A percentile compares a stretch with the other conserved stretches of the same genome.
Conservation (phyloP, 73 alveolate genomes). For the Tetrahymena borealis region DNA sequence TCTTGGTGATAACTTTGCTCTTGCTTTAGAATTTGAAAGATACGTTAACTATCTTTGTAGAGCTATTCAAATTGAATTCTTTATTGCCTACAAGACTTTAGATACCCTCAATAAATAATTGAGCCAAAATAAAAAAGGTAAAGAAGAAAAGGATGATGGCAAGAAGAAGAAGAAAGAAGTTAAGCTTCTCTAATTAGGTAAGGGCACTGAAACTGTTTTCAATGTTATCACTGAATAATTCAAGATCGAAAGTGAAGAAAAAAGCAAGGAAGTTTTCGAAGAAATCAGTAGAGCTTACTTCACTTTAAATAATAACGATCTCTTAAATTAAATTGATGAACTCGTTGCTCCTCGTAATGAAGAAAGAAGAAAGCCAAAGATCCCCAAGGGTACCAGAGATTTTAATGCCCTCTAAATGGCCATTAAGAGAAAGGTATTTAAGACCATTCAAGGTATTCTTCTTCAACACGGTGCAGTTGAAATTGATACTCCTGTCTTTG, state of each 20-base stretch:
- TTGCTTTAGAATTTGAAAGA: neutral
- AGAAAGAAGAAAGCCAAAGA: slow-evolving; percentile 69
- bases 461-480: slow-evolving; percentile 90
- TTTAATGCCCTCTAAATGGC: slow-evolving; percentile 84
- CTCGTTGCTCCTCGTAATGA: slow-evolving; percentile 35
- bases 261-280: neutral
- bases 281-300: neutral
- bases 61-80: neutral
- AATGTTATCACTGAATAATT: neutral
- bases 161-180: neutral
- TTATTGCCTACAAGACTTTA: neutral
- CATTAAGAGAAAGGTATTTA: slow-evolving; percentile 72
- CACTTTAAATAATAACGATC: neutral
- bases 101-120: neutral
- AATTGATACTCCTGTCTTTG: slow-evolving; percentile 95
- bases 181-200: neutral
- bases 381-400: slow-evolving; percentile 88
- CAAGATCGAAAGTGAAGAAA: neutral
- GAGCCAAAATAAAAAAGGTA: neutral
- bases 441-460: slow-evolving; percentile 63
- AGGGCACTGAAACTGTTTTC: neutral
- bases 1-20: neutral
- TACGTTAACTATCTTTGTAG: neutral
- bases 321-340: neutral
- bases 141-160: neutral